Percentiles rank a stretch among this genome's conserved stretches.
Evolutionary conservation across 371 early-diverging fungal genomes (phyloP).

Genomic region (Furculomyces boomerangus): DNA sequence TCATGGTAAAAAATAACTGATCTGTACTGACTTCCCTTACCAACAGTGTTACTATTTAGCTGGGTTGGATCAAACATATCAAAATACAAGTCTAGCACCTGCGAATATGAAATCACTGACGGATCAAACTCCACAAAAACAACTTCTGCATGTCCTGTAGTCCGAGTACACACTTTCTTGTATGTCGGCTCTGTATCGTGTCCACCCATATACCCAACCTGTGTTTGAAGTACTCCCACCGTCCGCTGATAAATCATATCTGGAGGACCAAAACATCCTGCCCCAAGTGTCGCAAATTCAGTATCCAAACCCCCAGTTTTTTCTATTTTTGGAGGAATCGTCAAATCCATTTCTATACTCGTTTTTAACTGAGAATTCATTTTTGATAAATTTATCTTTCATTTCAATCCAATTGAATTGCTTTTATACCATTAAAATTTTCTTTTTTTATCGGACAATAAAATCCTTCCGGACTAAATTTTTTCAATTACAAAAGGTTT

Average conservation of each 20-base stretch:
- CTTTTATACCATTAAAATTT: too few species aligned
- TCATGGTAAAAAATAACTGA: constrained; percentile 68
- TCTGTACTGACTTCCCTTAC: constrained; percentile 72
- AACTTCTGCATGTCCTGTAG: constrained; percentile 62
- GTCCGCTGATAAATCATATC: constrained; percentile 57
- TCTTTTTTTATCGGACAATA: too few species aligned
- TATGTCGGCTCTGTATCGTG: constrained; percentile 32
- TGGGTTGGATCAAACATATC: constrained; percentile 65
- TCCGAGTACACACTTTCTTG: constrained; percentile 29
- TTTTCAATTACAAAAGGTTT: too few species aligned
- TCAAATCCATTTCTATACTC: neutral
- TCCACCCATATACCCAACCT: constrained; percentile 79
- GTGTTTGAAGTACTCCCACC: constrained; percentile 32
- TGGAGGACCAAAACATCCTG: constrained; percentile 75
- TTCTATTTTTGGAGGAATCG: neutral
- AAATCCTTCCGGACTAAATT: too few species aligned
- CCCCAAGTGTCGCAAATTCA: constrained; percentile 35
- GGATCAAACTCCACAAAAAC: constrained; percentile 62
- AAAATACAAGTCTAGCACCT: constrained; percentile 67
- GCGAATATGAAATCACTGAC: constrained; percentile 35
- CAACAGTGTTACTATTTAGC: constrained; percentile 40
- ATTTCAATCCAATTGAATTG: too few species aligned
- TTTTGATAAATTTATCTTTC: too few species aligned
- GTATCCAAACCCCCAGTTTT: neutral
- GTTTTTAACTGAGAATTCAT: too few species aligned